Evolutionary conservation across 1,139 yeast genomes (phyloP).

Genomic region (Pneumocystis carinii): DNA sequence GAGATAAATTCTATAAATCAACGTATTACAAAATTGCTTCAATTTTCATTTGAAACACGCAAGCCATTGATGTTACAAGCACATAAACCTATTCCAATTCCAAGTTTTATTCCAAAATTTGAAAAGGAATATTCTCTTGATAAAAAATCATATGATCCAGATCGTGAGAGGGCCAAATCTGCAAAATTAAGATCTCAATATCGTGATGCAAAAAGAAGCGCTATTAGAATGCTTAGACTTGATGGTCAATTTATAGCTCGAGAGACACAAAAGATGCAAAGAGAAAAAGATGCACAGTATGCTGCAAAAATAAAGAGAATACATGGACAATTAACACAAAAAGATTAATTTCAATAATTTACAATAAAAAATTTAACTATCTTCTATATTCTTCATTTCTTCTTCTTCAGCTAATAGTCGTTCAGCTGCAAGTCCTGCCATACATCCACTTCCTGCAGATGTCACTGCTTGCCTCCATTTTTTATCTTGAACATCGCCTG

Average conservation of each 20-base stretch:
- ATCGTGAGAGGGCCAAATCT: conserved; percentile 66
- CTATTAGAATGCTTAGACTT: conserved; percentile 77
- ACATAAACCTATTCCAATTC: conserved; percentile 76
- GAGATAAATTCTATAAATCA: not conserved
- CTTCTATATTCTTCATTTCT: conserved; percentile 10
- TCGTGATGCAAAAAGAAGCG: conserved; percentile 82
- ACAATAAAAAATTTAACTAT: not conserved
- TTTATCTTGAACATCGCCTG: conserved; percentile 98
- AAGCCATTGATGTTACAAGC: conserved; percentile 68
- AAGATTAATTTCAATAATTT: not conserved
- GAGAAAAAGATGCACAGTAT: conserved; percentile 57
- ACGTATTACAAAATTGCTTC: conserved; percentile 29
- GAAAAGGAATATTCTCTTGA: conserved; percentile 95
- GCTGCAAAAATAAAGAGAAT: conserved; percentile 81
- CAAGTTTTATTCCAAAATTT: conserved; percentile 76
- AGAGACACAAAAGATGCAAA: conserved; percentile 67
- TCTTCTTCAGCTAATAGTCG: conserved; percentile 62
- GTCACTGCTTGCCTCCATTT: conserved; percentile 97
- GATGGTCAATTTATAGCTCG: conserved; percentile 79
- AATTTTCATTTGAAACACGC: conserved; percentile 39
- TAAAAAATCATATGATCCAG: conserved; percentile 77
- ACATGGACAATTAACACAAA: conserved; percentile 34
- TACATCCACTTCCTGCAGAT: conserved; percentile 98
- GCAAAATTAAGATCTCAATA: conserved; percentile 67
- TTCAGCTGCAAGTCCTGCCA: conserved; percentile 97